Base-by-base conservation (phyloP, 345 rosid species). In the Syzygium aqueum region DNA sequence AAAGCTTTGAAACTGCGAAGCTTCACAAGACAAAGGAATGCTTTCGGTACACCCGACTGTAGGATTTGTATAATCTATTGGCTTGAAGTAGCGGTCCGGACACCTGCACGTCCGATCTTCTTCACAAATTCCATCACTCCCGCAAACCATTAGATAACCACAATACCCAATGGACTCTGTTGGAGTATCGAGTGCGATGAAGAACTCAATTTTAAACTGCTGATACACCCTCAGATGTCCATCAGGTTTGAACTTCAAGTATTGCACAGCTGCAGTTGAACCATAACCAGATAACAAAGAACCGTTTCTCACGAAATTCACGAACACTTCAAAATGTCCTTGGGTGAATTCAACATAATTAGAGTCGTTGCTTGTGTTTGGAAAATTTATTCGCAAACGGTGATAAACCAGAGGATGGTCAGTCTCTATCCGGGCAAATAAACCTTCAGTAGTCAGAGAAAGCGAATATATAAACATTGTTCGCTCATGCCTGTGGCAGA, bases 201-300 rank as follows among this genome's bases (percentile, higher is more conserved):
- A 63, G 73, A 63, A 63, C n/a, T 51, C 63, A 22, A 5, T 9
- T 40, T 1, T 5, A 27, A 4, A 1, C 92, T 86, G 87, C 52
- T 61, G 87, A 17, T 92, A 85, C 52, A 77, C 88, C 73, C 59
- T 85, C 7, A 88, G 78, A 63, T 87, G 89, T 12, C 93, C 91
- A 87, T 89, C 89, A 10, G 85, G 17, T 22, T 84, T 84, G 28
- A 90, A 53, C 40, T 59, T 91, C 80, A 90, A 37, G 73, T 56
- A 86, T 21, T 85, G 87, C 19, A 67, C 33, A 49, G 86, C 84
- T 14, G 17, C 63, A 22, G 84, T 27, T 1, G 82, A 50, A 51
- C 21, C 21, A 73, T n/a, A 15, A 14, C 46, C 17, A 19, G 40
- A 16, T 1, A 67, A 6, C 49, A 5, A 3, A 51, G 27, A 51